Evolutionary conservation across 2,329 filamentous ascomycete genomes (phyloP), one percentile per base, ranked within the genome.

Genomic region (Teratosphaeria viscida): DNA sequence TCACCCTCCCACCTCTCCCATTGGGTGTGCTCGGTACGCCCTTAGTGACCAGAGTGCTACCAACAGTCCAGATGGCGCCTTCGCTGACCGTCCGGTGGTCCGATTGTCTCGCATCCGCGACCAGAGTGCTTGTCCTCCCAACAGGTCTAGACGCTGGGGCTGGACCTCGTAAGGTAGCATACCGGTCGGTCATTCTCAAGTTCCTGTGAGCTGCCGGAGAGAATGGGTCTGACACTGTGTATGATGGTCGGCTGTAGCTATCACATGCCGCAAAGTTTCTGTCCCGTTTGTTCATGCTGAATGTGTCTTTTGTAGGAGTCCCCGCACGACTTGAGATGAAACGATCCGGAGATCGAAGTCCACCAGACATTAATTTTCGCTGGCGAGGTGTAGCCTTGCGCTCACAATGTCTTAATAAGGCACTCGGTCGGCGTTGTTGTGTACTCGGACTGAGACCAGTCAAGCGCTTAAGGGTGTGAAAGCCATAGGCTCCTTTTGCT

Each of bases 11-110:
- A 29, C 85, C 86, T 60, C 81, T 80, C 1, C 86, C 87, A 71
- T 87, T 80, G 54, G 86, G 77, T 23, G 64, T 68, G 39, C 70
- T 73, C 43, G 67, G 64, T n/a, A 74, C 69, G 14, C 71, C 71
- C 57, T 72, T 71, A 16, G 70, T 70, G 12, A 71, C 68, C 6
- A 66, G 76, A 10, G 83, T 70, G n/a, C 88, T 87, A 29, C 89
- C 88, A 11, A 94, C 85, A 19, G 85, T 83, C 90, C 89, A 95
- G 19, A 92, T 80, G 10, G 85, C 81, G 2, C 88, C 87, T 62
- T 79, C 75, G 70, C 88, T 92, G 62, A 84, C 76, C 69, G 64
- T 63, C 56, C 68, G 59, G 47, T 52, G 19, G 49, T 58, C 12
- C 55, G 55, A n/a, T 57, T 26, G 49, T 35, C 57, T 19, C 37